Evolutionary conservation across 225 moss, liverwort and hornwort genomes (phyloP).

Genomic region (Physcomitrellopsis africana): DNA sequence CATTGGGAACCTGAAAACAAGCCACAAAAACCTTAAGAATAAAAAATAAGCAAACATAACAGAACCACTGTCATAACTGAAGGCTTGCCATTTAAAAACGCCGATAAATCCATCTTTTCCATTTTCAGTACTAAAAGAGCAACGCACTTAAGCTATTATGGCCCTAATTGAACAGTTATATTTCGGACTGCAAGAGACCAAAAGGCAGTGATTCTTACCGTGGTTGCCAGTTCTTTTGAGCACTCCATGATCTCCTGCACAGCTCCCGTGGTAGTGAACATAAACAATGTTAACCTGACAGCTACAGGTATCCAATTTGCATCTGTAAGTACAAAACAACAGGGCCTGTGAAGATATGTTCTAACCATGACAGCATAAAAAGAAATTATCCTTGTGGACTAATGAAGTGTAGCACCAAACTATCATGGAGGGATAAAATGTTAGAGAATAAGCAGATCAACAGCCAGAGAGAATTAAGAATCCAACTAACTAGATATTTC

Average conservation of each 20-base stretch:
- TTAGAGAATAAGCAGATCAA: neutral
- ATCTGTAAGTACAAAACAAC: constrained; percentile 55
- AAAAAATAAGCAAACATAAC: constrained; percentile 17
- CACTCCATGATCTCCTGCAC: constrained; percentile 62
- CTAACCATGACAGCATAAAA: neutral
- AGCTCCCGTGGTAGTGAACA: constrained; percentile 59
- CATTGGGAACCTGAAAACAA: constrained; percentile 69
- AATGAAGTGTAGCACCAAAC: constrained; percentile 17
- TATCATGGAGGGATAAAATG: constrained; percentile 1
- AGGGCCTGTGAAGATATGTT: constrained; percentile 3
- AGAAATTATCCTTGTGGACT: constrained; percentile 19
- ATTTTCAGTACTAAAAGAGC: neutral
- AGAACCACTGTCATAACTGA: constrained; percentile 11
- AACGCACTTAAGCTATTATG: neutral
- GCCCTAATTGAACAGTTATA: constrained; percentile 11
- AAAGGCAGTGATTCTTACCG: constrained; percentile 47
- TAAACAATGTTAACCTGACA: constrained; percentile 67
- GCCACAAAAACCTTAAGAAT: constrained; percentile 25
- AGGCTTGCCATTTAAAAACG: neutral
- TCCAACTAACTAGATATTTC: constrained; percentile 1
- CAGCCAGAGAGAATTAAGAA: constrained; percentile 16
- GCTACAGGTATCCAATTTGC: constrained; percentile 79
- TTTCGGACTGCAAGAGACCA: constrained; percentile 17
- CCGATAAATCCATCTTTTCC: neutral
- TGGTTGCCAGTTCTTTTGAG: constrained; percentile 61